Base-by-base conservation (phyloP, 2,329 filamentous ascomycete genomes). In the Blastomyces percursus region DNA sequence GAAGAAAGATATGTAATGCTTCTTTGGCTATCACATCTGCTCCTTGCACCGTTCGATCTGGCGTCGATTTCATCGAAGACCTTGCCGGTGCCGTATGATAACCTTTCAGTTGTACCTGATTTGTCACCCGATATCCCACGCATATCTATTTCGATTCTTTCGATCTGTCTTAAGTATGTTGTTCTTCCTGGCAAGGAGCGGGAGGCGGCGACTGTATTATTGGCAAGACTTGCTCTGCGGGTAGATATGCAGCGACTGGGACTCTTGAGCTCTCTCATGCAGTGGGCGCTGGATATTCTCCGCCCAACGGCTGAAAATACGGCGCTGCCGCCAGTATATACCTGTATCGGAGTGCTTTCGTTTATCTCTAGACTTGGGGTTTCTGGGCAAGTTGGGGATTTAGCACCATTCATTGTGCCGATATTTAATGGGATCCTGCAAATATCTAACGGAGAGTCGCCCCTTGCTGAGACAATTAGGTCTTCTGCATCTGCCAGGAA, bases 21-120 rank as follows among this genome's bases (percentile, higher is more conserved):
- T 4, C 80, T 96, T 11, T 99, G 94, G 94, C 82, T 93, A 38
- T 89, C 88, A 0, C 89, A 94, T 74, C 78, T 94, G 19, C 80
- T 93, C 63, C 81, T 93, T 40, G 91, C 91, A 1, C 94, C 94
- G 0, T 99, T 99, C 75, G 92, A 96, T 69, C 79, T 99, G 60
- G 83, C 87, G 1, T 91, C 90, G 1, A 92, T 99, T 64, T 96
- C 92, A 1, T 78, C 77, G 14, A 71, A 73, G 40, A 68, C 71
- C 60, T 71, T 76, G 4, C 71, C 72, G 0, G 66, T 76, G 1
- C 75, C 75, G 1, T 69, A 74, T 59, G 68, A 72, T 16, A 73
- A 74, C 60, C 50, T 72, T 24, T 59, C 65, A 16, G 64, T 70
- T 3, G 40, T 75, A 16, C 62, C 64, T 21, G 69, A 73, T 9